phyloP scores from a whole-genome alignment of 2,329 filamentous ascomycete species.

The Xylariaceae sp. region DNA sequence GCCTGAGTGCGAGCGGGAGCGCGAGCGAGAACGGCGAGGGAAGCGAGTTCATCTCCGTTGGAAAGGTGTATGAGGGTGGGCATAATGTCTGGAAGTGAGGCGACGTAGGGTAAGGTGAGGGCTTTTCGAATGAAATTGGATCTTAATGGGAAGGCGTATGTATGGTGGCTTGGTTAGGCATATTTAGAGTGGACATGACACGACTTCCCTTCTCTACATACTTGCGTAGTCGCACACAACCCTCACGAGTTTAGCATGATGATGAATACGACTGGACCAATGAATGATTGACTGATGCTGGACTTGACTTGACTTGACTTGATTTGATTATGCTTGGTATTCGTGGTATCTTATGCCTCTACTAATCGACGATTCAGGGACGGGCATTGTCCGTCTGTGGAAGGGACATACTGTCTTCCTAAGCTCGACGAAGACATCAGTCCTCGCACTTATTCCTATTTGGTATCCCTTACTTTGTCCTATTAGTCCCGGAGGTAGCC shows the following conservation, averaged over 20 bases:
- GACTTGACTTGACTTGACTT: no score
- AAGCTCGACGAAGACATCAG: background rate
- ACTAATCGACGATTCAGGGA: background rate
- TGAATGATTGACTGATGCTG: no score
- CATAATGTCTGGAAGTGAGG: conserved; percentile 49
- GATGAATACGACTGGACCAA: no score
- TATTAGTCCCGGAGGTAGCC: background rate
- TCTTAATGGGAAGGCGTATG: no score
- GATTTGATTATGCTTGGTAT: background rate
- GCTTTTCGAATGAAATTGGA: no score
- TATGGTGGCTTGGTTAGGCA: no score
- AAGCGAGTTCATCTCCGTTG: conserved; percentile 56
- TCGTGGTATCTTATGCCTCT: background rate
- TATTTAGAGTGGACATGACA: no score
- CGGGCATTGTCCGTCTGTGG: no score
- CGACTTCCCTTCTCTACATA: no score
- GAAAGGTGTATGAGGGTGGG: conserved; percentile 45
- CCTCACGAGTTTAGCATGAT: no score
- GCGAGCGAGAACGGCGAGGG: conserved; percentile 38
- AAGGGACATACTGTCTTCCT: background rate
- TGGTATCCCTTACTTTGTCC: background rate
- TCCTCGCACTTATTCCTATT: background rate
- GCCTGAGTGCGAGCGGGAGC: conserved; percentile 9
- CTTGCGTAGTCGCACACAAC: no score
- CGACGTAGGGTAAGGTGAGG: background rate